Evolutionary conservation across 2,329 filamentous ascomycete genomes (phyloP).

Genomic region (Colletotrichum godetiae): DNA sequence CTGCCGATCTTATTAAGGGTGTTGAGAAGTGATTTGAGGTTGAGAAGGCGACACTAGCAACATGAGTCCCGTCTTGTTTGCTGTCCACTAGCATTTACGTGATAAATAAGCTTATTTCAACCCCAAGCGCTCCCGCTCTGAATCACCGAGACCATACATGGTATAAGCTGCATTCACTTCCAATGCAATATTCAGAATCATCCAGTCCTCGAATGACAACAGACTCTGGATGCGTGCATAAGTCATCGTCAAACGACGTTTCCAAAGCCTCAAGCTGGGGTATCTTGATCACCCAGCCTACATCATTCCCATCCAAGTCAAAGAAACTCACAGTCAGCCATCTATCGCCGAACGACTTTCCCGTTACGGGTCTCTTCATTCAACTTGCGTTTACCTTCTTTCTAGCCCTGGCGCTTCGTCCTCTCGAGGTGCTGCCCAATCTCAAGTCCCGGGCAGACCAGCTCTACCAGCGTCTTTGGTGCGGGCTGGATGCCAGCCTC

Average conservation of each 20-base stretch:
- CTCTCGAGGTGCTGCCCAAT: neutral
- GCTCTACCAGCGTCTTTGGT: neutral
- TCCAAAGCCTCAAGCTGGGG: neutral
- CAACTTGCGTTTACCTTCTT: neutral
- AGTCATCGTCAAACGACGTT: neutral
- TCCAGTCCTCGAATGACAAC: too few relatives aligned
- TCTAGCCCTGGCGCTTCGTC: neutral
- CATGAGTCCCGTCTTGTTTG: neutral
- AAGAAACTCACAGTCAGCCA: too few relatives aligned
- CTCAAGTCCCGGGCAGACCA: neutral
- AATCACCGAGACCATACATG: neutral
- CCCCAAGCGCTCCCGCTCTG: neutral
- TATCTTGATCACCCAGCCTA: neutral
- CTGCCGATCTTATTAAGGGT: slow-evolving; percentile 43
- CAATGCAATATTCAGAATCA: too few relatives aligned
- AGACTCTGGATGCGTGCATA: neutral
- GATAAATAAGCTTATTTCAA: neutral
- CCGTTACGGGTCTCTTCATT: neutral
- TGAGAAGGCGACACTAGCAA: neutral
- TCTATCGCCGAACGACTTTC: too few relatives aligned
- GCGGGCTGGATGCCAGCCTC: too few relatives aligned
- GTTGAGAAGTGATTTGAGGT: neutral
- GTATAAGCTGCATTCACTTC: neutral
- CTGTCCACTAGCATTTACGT: neutral
- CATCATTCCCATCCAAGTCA: too few relatives aligned